A percentile compares a stretch with the other conserved stretches of the same genome.
phyloP scores from a whole-genome alignment of 345 rosid genomes.

The Alliaria petiolata region DNA sequence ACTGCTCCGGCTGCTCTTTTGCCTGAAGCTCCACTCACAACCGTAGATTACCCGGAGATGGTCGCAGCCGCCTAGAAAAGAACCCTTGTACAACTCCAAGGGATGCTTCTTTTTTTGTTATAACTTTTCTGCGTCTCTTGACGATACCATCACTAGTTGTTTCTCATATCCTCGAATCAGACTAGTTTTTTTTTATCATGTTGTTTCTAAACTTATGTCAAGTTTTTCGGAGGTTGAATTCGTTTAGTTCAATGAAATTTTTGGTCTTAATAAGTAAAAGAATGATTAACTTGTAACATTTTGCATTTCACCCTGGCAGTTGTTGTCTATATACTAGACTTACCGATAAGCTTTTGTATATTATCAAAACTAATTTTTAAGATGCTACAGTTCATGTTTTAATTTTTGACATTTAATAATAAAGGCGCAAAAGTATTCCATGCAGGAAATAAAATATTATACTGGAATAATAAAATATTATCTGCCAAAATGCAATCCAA shows the following conservation, averaged over 20 bases:
- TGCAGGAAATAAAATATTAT: too few relatives aligned
- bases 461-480: too few relatives aligned
- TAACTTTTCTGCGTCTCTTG: neutral
- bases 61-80: conserved; percentile 33
- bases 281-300: too few relatives aligned
- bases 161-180: neutral
- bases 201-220: neutral
- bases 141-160: neutral
- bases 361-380: too few relatives aligned
- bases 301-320: too few relatives aligned
- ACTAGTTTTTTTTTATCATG: neutral
- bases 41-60: conserved; percentile 39
- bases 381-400: too few relatives aligned
- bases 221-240: neutral
- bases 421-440: too few relatives aligned
- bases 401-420: too few relatives aligned
- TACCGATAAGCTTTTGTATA: too few relatives aligned
- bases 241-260: neutral
- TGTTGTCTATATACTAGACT: too few relatives aligned
- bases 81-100: neutral
- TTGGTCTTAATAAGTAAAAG: neutral
- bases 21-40: conserved; percentile 24
- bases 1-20: neutral
- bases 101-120: neutral
- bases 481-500: too few relatives aligned